These are phyloP conservation scores for Sequoiadendron giganteum DNA, from an alignment of 75 land plant species.

Conservation along the genomic window DNA sequence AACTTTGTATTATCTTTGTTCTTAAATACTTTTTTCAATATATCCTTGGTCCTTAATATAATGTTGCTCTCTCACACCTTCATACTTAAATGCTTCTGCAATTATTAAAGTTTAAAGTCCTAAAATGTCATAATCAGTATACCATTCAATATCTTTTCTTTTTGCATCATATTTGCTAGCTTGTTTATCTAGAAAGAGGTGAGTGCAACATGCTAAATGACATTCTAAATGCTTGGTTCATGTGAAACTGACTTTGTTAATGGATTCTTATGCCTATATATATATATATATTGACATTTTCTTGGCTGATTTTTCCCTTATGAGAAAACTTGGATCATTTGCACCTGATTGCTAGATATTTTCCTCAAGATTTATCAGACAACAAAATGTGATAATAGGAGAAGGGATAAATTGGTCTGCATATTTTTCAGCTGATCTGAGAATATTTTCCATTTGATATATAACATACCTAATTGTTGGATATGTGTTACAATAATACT, in stretches of 20 bases:
- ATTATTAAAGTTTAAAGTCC: background rate
- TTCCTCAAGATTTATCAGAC: background rate
- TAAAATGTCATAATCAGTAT: background rate
- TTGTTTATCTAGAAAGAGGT: background rate
- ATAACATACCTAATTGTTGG: background rate
- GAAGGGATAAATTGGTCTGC: background rate
- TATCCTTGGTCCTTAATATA: background rate
- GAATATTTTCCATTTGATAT: background rate
- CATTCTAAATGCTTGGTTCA: background rate
- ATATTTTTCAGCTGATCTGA: background rate
- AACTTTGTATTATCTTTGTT: background rate
- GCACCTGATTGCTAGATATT: background rate
- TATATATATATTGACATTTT: background rate
- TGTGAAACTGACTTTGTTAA: background rate
- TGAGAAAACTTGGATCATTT: background rate
- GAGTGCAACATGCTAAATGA: background rate
- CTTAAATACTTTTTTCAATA: background rate
- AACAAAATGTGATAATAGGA: background rate
- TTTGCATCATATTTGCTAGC: background rate
- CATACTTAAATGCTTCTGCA: background rate
- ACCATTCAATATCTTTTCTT: background rate
- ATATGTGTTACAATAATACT: too few species aligned
- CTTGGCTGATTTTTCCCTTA: background rate
- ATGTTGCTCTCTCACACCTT: background rate
- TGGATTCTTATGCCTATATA: background rate